These are phyloP conservation scores for Phtheirospermum japonicum DNA, from an alignment of 257 asterid species.

Conservation along the genomic window DNA sequence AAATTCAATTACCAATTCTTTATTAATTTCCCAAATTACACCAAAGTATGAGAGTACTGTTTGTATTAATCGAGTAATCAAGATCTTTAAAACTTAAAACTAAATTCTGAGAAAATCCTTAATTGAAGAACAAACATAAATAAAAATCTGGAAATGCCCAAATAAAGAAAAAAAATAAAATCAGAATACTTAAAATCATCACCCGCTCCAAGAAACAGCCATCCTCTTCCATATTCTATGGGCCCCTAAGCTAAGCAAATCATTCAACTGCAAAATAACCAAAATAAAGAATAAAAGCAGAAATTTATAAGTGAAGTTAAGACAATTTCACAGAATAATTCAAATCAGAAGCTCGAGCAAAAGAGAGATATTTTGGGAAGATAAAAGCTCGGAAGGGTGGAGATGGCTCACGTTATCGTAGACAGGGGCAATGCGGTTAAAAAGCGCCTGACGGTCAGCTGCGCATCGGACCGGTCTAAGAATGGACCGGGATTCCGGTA, in stretches of 20 bases:
- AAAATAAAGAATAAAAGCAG: neutral
- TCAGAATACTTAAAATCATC: constrained; percentile 4
- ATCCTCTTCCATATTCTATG: constrained; percentile 91
- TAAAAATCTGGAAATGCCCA: neutral
- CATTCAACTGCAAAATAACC: constrained; percentile 56
- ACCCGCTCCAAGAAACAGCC: constrained; percentile 93
- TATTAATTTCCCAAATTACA: constrained; percentile 8
- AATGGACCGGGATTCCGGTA: constrained; percentile 31
- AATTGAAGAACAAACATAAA: neutral
- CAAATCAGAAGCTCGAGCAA: constrained; percentile 22
- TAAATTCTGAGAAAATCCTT: constrained; percentile 1
- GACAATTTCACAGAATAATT: neutral
- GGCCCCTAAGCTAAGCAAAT: constrained; percentile 63
- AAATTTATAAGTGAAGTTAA: constrained; percentile 2
- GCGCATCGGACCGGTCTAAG: constrained; percentile 46
- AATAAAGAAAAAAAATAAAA: neutral
- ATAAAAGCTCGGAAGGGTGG: neutral
- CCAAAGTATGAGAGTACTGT: neutral
- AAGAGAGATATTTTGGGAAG: constrained; percentile 11
- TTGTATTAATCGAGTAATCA: neutral
- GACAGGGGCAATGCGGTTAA: constrained; percentile 81
- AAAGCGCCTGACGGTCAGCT: constrained; percentile 63
- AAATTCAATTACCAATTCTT: constrained; percentile 6
- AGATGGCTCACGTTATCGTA: constrained; percentile 64
- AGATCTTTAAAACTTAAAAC: neutral